Base-by-base conservation (phyloP, 179 eudicot genomes). In the Actinidia arguta region DNA sequence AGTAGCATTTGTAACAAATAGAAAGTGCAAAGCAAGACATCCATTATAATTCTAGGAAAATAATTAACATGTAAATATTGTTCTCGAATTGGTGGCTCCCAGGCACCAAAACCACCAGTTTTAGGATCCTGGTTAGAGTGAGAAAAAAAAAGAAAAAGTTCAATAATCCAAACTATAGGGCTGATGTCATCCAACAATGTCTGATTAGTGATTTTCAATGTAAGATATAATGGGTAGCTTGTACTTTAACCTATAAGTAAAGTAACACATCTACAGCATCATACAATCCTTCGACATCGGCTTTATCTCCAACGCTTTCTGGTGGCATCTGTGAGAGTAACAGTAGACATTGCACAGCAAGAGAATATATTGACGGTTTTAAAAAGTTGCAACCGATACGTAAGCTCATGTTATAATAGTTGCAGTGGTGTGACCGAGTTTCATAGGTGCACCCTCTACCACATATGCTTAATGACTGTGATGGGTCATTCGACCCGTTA, bases 321-420 rank as follows among this genome's bases (percentile, higher is more conserved):
- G 70, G 12, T 9, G 88, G 86, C 86, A 86, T 86, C 81, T 80
- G 84, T 24, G 84, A 71, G 3, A 83, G 44, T 4, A 50, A 14
- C 4, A 86, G 73, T 14, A 83, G 71, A 64, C 88, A 46, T 50
- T 66, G 64, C 17, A 22, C 12, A 52, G 3, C 14, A 48, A 39
- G 0, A 36, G 20, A 10, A 16, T n/a, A n/a, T n/a, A n/a, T n/a
- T n/a, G n/a, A n/a, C n/a, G n/a, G n/a, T n/a, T n/a, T n/a, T n/a
- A n/a, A n/a, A n/a, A n/a, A n/a, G n/a, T n/a, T n/a, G n/a, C n/a
- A n/a, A n/a, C n/a, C n/a, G n/a, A n/a, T n/a, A n/a, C n/a, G n/a
- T n/a, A n/a, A n/a, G n/a, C n/a, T n/a, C n/a, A n/a, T n/a, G n/a
- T n/a, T n/a, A n/a, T n/a, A n/a, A n/a, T n/a, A n/a, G n/a, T n/a